These are phyloP conservation scores for Trametes elegans DNA, from an alignment of 768 basidiomycete species.

Conservation along the genomic window DNA sequence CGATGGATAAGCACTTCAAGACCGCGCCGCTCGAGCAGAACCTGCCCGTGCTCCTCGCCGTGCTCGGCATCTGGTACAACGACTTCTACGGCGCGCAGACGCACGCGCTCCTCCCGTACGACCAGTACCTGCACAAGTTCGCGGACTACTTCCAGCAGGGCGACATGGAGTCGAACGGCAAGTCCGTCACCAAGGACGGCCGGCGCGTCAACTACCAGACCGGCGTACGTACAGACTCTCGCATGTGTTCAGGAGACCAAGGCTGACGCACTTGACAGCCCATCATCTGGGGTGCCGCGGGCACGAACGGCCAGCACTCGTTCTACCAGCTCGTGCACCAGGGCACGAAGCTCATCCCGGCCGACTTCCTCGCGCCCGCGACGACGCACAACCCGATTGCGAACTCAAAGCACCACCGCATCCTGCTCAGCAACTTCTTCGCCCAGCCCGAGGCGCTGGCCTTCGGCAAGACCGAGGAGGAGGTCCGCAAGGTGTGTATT, in stretches of 20 bases:
- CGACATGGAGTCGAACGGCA: constrained; percentile 99
- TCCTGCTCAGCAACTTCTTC: constrained; percentile 96
- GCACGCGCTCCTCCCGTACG: constrained; percentile 92
- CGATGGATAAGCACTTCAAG: constrained; percentile 97
- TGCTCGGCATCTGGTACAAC: constrained; percentile 97
- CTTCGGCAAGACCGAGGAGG: constrained; percentile 93
- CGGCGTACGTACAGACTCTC: constrained; percentile 57
- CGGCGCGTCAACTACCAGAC: constrained; percentile 94
- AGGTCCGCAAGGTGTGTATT: constrained; percentile 55
- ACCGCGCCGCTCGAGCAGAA: constrained; percentile 85
- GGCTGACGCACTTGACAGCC: constrained; percentile 48
- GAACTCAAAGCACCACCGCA: constrained; percentile 91
- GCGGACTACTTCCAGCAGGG: constrained; percentile 99
- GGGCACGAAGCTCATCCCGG: constrained; percentile 88
- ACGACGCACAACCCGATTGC: constrained; percentile 88
- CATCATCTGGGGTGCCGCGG: constrained; percentile 98
- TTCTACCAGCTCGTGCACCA: constrained; percentile 98
- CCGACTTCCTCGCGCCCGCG: constrained; percentile 90
- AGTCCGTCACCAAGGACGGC: constrained; percentile 92
- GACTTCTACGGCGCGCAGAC: constrained; percentile 98
- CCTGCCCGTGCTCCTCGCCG: constrained; percentile 86
- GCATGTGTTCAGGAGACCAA: not conserved
- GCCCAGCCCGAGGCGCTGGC: constrained; percentile 97
- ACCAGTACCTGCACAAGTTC: constrained; percentile 99
- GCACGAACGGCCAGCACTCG: constrained; percentile 98